A percentile compares a stretch with the other conserved stretches of the same genome.
Conservation (phyloP, 163 green algal genomes). For the Prototheca cutis region DNA sequence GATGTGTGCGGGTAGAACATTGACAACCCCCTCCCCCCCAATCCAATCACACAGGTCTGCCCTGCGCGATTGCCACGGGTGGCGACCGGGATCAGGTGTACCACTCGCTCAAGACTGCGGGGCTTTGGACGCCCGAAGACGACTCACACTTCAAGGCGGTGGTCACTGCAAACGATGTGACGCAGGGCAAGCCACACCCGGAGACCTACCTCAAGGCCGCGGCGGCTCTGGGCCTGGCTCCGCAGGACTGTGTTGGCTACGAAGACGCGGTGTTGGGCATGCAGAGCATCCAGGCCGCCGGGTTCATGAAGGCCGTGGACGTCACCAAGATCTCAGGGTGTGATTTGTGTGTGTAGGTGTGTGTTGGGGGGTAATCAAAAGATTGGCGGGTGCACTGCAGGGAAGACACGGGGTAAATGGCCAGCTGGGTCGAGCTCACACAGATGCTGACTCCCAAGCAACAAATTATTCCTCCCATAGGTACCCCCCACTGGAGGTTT, state of each 20-base stretch:
- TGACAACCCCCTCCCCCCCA: too few relatives aligned
- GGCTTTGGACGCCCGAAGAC: constrained; percentile 2
- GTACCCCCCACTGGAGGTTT: too few relatives aligned
- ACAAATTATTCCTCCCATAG: too few relatives aligned
- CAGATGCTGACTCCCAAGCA: too few relatives aligned
- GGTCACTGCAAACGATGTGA: constrained; percentile 23
- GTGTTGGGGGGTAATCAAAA: background rate
- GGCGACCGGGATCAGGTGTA: constrained; percentile 14
- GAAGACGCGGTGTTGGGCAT: constrained; percentile 30
- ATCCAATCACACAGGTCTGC: constrained; percentile 15
- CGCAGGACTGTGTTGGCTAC: constrained; percentile 26
- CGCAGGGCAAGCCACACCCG: constrained; percentile 22
- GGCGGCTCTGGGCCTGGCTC: constrained; percentile 16
- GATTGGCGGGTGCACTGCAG: background rate
- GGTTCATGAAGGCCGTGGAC: constrained; percentile 17
- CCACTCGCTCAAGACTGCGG: constrained; percentile 5
- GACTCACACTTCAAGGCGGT: constrained; percentile 23
- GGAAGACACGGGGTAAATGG: background rate
- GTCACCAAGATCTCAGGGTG: constrained; percentile 9
- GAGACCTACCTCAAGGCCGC: constrained; percentile 32
- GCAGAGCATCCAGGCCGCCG: constrained; percentile 25
- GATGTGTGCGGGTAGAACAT: too few relatives aligned
- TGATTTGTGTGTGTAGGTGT: background rate
- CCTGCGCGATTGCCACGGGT: constrained; percentile 24
- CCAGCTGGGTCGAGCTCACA: too few relatives aligned